Percentiles rank a stretch among this genome's conserved stretches.
Conservation (phyloP, 148 eudicot species). For the Selenicereus undatus region DNA sequence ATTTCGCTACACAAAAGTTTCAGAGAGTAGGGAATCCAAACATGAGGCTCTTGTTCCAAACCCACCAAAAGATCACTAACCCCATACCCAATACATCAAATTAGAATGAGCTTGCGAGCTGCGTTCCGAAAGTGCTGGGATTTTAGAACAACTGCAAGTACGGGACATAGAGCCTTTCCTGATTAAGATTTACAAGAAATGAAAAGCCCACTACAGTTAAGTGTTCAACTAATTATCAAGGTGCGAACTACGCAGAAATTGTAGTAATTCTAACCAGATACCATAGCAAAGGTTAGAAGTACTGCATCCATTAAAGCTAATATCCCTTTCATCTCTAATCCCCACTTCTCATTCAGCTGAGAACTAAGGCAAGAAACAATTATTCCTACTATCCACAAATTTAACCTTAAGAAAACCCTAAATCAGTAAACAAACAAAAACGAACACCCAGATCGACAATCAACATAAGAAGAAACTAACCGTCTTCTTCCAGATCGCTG, state of each 20-base stretch:
- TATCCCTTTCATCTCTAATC: not conserved
- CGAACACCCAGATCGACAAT: not conserved
- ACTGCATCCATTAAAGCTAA: not conserved
- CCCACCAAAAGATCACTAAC: not conserved
- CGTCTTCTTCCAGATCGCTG: conserved; percentile 91
- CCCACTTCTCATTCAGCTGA: not conserved
- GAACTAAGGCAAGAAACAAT: not conserved
- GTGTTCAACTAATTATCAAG: not conserved
- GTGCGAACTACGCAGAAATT: not conserved
- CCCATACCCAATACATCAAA: not conserved
- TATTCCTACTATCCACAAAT: not conserved
- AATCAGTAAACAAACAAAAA: not conserved
- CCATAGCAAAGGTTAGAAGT: not conserved
- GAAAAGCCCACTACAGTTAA: not conserved
- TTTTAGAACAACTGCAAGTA: not conserved
- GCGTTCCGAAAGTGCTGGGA: not conserved
- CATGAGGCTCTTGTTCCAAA: not conserved
- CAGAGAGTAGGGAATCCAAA: not conserved
- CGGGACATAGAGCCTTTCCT: not conserved
- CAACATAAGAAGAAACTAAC: conserved; percentile 37
- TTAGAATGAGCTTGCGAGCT: not conserved
- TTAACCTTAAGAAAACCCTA: not conserved
- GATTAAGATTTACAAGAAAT: not conserved
- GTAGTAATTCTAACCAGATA: not conserved
- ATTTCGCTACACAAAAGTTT: not conserved